phyloP scores from a whole-genome alignment of 2,329 filamentous ascomycete species.

The Clarireedia monteithiana region DNA sequence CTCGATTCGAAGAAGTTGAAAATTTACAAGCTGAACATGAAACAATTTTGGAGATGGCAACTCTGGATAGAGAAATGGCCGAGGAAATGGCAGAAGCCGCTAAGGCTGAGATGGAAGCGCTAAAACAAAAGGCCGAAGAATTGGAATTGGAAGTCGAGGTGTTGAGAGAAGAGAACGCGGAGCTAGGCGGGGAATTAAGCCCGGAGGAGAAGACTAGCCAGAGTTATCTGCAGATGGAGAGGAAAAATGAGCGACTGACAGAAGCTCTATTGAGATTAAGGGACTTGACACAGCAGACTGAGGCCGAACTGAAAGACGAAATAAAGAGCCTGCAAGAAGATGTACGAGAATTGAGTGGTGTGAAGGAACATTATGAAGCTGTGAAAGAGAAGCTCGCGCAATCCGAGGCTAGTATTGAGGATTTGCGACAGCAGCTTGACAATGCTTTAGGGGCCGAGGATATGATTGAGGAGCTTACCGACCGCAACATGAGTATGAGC shows the following conservation, averaged over 20 bases:
- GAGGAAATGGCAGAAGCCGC: slow-evolving; percentile 82
- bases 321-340: slow-evolving; percentile 69
- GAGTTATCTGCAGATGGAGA: slow-evolving; percentile 87
- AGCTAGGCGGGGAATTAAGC: slow-evolving; percentile 76
- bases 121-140: slow-evolving; percentile 74
- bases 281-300: slow-evolving; percentile 80
- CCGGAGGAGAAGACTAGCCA: slow-evolving; percentile 80
- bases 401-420: slow-evolving; percentile 68
- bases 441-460: slow-evolving; percentile 82
- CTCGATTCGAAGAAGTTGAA: slow-evolving; percentile 61
- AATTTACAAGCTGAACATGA: slow-evolving; percentile 77
- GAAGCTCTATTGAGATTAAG: slow-evolving; percentile 78
- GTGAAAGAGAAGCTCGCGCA: slow-evolving; percentile 66
- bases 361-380: slow-evolving; percentile 63
- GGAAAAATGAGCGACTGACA: slow-evolving; percentile 77
- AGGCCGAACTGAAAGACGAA: slow-evolving; percentile 69
- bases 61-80: slow-evolving; percentile 90
- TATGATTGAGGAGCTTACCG: slow-evolving; percentile 86
- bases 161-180: slow-evolving; percentile 76
- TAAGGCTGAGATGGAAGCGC: slow-evolving; percentile 69
- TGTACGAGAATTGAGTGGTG: slow-evolving; percentile 54
- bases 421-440: slow-evolving; percentile 86
- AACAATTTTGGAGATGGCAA: slow-evolving; percentile 73
- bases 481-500: slow-evolving; percentile 75
- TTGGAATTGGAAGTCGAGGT: slow-evolving; percentile 83